These are phyloP conservation scores for Coriaria nepalensis DNA, from an alignment of 306 rosid genomes.

Conservation along the genomic window DNA sequence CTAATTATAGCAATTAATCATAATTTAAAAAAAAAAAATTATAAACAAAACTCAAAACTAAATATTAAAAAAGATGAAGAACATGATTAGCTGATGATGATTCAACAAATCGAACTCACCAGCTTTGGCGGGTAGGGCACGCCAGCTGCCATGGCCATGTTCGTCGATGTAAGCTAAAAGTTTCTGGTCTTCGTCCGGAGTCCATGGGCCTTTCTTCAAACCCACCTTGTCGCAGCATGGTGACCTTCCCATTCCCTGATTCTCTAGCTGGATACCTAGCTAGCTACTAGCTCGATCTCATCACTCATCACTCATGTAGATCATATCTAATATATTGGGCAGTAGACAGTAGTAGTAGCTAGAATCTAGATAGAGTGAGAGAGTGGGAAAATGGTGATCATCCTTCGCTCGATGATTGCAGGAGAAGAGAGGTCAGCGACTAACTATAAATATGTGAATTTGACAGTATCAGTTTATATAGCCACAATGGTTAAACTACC, in stretches of 20 bases:
- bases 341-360: too few species aligned
- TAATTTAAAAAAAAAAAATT: neutral
- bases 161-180: conserved; percentile 91
- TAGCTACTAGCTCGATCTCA: too few species aligned
- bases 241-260: conserved; percentile 68
- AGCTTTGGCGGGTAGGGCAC: conserved; percentile 92
- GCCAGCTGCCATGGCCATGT: conserved; percentile 99
- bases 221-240: conserved; percentile 99
- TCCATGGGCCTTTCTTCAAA: conserved; percentile 99
- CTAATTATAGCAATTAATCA: conserved; percentile 16
- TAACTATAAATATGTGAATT: too few species aligned
- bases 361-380: too few species aligned
- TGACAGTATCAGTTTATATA: too few species aligned
- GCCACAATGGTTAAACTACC: too few species aligned
- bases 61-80: neutral
- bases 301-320: too few species aligned
- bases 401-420: too few species aligned
- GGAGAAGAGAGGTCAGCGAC: too few species aligned
- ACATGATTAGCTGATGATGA: neutral
- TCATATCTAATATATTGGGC: too few species aligned
- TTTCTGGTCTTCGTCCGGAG: conserved; percentile 98
- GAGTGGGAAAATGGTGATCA: too few species aligned
- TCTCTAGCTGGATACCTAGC: too few species aligned
- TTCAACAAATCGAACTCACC: conserved; percentile 22
- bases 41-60: neutral